Conservation (phyloP, 2,329 filamentous ascomycete genomes). For the Ustilaginoidea virens region DNA sequence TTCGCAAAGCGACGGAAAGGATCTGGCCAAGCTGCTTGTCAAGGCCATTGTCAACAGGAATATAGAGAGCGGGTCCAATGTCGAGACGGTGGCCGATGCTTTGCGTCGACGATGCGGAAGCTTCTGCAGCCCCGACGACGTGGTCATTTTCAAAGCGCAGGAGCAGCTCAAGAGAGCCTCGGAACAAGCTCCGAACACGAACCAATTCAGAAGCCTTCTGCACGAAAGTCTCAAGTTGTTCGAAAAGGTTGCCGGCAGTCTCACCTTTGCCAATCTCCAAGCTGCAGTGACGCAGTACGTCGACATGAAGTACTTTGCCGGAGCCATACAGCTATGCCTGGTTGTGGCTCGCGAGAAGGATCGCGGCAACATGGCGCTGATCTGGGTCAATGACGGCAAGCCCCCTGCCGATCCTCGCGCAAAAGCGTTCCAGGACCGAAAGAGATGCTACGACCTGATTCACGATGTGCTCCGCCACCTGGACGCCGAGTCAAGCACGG, state of each 20-base stretch:
- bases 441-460: slow-evolving; percentile 73
- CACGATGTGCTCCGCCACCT: slow-evolving; percentile 67
- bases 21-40: slow-evolving; percentile 84
- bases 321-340: slow-evolving; percentile 77
- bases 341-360: slow-evolving; percentile 74
- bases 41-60: slow-evolving; percentile 98
- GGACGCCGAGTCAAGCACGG: slow-evolving; percentile 51
- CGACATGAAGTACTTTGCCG: slow-evolving; percentile 75
- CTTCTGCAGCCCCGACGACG: slow-evolving; percentile 95
- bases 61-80: slow-evolving; percentile 90
- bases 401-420: slow-evolving; percentile 56
- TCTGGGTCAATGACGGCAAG: slow-evolving; percentile 75
- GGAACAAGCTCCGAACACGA: slow-evolving; percentile 61
- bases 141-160: slow-evolving; percentile 95
- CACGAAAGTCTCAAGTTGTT: slow-evolving; percentile 85
- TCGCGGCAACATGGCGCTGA: slow-evolving; percentile 68
- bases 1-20: slow-evolving; percentile 61
- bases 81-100: slow-evolving; percentile 95
- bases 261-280: slow-evolving; percentile 68
- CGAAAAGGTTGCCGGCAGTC: slow-evolving; percentile 68
- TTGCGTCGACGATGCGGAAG: slow-evolving; percentile 81
- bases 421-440: slow-evolving; percentile 52
- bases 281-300: slow-evolving; percentile 68
- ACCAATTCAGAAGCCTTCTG: slow-evolving; percentile 61
- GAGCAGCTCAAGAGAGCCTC: slow-evolving; percentile 82